A percentile compares a stretch with the other conserved stretches of the same genome.
These are phyloP conservation scores for Eurotiales sp. DNA, from an alignment of 2,329 filamentous ascomycete genomes.

Conservation along the genomic window DNA sequence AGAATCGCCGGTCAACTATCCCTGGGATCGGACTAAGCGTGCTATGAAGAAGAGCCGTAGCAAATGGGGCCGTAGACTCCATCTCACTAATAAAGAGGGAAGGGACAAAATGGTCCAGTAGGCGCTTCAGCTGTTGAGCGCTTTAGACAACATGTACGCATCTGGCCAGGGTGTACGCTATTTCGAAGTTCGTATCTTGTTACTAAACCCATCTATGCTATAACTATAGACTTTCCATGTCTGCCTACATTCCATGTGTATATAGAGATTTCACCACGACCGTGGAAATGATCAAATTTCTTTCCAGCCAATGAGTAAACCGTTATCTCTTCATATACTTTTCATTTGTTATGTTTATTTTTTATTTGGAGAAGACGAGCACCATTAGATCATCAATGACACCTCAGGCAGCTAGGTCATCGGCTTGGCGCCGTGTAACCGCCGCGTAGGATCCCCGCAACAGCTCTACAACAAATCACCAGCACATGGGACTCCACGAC, in stretches of 20 bases:
- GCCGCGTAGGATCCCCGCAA: too few species aligned
- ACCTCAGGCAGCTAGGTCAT: neutral
- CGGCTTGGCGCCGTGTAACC: neutral
- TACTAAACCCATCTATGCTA: neutral
- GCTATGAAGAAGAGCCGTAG: conserved; percentile 43
- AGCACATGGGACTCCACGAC: neutral
- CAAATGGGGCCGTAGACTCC: conserved; percentile 28
- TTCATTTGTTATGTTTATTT: too few species aligned
- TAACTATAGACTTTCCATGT: neutral
- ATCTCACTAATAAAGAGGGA: conserved; percentile 16
- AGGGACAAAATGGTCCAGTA: neutral
- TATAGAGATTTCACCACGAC: neutral
- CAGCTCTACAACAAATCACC: neutral
- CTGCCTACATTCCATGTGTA: neutral
- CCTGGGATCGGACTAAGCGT: conserved; percentile 40
- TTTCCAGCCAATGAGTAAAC: too few species aligned
- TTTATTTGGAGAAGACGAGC: too few species aligned
- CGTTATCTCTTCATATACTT: too few species aligned
- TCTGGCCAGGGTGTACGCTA: neutral
- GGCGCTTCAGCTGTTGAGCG: neutral
- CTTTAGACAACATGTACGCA: neutral
- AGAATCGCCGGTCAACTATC: conserved; percentile 51
- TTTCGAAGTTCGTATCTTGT: neutral
- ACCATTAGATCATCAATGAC: too few species aligned
- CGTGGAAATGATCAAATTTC: neutral